A percentile compares a stretch with the other conserved stretches of the same genome.
Conservation (phyloP, 2,329 filamentous ascomycete genomes). For the Fusarium heterosporum region DNA sequence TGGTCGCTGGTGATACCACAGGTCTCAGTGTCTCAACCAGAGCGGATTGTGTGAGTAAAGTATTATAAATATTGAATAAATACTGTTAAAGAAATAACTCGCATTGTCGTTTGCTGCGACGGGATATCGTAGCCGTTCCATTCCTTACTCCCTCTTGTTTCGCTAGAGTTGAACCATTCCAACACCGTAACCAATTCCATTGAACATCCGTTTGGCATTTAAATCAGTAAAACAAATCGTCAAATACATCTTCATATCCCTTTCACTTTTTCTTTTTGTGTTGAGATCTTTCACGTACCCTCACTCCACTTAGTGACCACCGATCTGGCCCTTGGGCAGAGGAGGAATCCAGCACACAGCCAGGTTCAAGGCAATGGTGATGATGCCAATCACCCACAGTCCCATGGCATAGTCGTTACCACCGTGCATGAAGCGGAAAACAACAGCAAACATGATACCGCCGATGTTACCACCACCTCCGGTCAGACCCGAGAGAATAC, state of each 20-base stretch:
- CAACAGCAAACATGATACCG: conserved; percentile 85
- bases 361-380: conserved; percentile 77
- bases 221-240: conserved; percentile 9
- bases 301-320: conserved; percentile 42
- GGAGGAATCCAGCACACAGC: conserved; percentile 68
- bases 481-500: conserved; percentile 78
- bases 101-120: conserved; percentile 8
- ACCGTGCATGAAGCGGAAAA: conserved; percentile 76
- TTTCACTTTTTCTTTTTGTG: background rate
- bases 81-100: conserved; percentile 8
- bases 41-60: background rate
- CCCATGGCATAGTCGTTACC: conserved; percentile 74
- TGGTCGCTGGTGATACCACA: background rate
- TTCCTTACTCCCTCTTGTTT: conserved; percentile 4
- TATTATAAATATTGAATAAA: background rate
- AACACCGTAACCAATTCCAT: conserved; percentile 6
- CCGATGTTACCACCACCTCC: conserved; percentile 87
- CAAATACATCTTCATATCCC: background rate
- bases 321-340: conserved; percentile 61
- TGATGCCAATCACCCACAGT: conserved; percentile 85
- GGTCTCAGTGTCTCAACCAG: background rate
- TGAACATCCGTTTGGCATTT: conserved; percentile 7
- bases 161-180: background rate
- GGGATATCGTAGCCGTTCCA: conserved; percentile 23
- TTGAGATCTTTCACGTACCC: background rate